phyloP scores from a whole-genome alignment of 768 basidiomycete species.

The Mycena maculata region DNA sequence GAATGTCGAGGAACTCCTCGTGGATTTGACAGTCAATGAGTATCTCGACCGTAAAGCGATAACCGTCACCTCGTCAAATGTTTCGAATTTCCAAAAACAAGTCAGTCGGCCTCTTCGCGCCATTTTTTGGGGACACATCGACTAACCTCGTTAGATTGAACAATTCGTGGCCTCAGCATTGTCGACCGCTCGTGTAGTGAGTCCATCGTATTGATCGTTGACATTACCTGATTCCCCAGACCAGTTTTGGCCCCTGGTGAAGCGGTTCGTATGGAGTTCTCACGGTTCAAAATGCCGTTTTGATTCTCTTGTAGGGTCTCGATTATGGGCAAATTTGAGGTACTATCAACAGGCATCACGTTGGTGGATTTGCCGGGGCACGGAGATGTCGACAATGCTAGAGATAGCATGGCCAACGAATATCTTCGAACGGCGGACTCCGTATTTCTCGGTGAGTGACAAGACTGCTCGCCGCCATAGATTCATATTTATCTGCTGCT shows the following conservation, averaged over 20 bases:
- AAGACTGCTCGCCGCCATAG: neutral
- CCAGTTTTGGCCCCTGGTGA: conserved; percentile 34
- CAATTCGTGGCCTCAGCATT: conserved; percentile 29
- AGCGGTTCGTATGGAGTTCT: conserved; percentile 7
- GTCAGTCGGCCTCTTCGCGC: conserved; percentile 9
- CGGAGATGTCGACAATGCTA: conserved; percentile 25
- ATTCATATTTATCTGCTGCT: neutral
- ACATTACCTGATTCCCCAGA: neutral
- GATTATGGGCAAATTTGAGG: conserved; percentile 29
- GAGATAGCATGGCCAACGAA: conserved; percentile 26
- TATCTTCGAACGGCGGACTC: conserved; percentile 29
- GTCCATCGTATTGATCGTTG: neutral
- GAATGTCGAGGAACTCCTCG: conserved; percentile 17
- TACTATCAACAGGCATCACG: conserved; percentile 30
- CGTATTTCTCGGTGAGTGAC: conserved; percentile 22
- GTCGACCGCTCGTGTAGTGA: conserved; percentile 15
- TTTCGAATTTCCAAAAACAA: conserved; percentile 24
- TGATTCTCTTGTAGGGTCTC: conserved; percentile 17
- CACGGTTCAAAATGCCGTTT: neutral
- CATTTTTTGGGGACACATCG: neutral
- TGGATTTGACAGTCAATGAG: neutral
- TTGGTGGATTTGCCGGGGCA: conserved; percentile 33
- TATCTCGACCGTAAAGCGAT: conserved; percentile 2
- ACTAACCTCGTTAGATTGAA: conserved; percentile 13
- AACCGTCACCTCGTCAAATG: neutral